Evolutionary conservation across 2,329 filamentous ascomycete species (phyloP).

Genomic region (Cladosporium sp.): DNA sequence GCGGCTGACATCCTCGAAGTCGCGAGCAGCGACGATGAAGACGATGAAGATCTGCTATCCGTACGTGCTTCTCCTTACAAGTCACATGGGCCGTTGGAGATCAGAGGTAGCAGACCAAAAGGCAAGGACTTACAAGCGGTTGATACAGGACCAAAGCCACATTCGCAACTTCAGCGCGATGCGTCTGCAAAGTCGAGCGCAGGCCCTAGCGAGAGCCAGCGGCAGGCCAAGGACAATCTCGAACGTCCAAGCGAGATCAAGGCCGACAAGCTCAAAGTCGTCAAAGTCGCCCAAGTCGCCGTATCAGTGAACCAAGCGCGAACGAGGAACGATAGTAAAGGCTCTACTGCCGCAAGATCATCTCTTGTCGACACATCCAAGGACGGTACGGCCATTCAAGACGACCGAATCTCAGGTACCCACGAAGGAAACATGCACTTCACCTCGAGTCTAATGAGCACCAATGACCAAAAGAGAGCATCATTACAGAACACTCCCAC

Average conservation of each 20-base stretch:
- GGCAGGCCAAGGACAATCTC: not conserved
- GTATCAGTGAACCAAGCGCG: too few species aligned
- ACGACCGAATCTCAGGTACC: too few species aligned
- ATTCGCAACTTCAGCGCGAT: conserved; percentile 36
- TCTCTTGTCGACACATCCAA: not conserved
- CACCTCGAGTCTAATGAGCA: too few species aligned
- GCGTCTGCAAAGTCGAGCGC: conserved; percentile 27
- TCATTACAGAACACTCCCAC: not conserved
- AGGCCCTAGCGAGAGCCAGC: not conserved
- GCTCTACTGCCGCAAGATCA: not conserved
- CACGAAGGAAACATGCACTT: too few species aligned
- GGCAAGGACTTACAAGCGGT: conserved; percentile 9
- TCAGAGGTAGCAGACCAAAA: not conserved
- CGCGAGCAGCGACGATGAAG: conserved; percentile 18
- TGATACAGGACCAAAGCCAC: conserved; percentile 19
- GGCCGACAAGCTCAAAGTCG: conserved; percentile 17
- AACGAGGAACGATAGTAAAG: too few species aligned
- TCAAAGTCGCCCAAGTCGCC: too few species aligned
- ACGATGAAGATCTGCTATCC: conserved; percentile 13
- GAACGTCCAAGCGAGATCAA: conserved; percentile 7
- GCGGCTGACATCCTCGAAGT: conserved; percentile 13
- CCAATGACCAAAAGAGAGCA: not conserved
- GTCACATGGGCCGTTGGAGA: conserved; percentile 8
- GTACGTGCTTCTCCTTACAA: conserved; percentile 10
- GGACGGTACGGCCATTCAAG: too few species aligned